phyloP scores from a whole-genome alignment of 176 grass and related monocot species.

The Ensete ventricosum region DNA sequence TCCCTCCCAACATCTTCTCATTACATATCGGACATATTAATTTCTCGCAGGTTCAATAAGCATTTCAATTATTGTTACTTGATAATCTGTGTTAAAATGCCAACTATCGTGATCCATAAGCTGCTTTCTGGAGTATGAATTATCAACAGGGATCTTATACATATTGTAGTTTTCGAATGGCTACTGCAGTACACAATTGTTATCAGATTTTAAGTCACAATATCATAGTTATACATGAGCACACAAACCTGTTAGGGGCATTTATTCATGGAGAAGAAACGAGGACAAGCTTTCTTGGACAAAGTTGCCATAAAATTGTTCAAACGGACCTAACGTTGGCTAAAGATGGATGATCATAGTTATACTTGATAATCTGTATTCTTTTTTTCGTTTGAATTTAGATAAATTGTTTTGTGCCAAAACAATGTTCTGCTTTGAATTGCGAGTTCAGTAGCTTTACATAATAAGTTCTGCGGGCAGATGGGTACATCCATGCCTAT shows the following conservation, averaged over 20 bases:
- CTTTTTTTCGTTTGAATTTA: too few species aligned
- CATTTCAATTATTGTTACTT: background rate
- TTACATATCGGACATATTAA: background rate
- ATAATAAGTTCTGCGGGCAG: too few species aligned
- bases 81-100: background rate
- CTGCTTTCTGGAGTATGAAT: background rate
- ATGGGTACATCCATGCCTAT: too few species aligned
- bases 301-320: too few species aligned
- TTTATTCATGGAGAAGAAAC: too few species aligned
- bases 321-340: too few species aligned
- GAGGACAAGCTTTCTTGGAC: too few species aligned
- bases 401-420: too few species aligned
- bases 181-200: background rate
- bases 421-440: too few species aligned
- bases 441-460: too few species aligned
- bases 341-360: too few species aligned
- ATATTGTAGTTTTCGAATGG: background rate
- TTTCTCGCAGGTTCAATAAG: background rate
- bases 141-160: background rate
- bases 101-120: background rate
- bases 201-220: background rate
- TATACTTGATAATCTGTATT: too few species aligned
- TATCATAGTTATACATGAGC: background rate
- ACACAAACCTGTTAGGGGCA: background rate
- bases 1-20: background rate